Conservation (phyloP, 1,139 yeast species). For the Yamadazyma spencermartinsiae region DNA sequence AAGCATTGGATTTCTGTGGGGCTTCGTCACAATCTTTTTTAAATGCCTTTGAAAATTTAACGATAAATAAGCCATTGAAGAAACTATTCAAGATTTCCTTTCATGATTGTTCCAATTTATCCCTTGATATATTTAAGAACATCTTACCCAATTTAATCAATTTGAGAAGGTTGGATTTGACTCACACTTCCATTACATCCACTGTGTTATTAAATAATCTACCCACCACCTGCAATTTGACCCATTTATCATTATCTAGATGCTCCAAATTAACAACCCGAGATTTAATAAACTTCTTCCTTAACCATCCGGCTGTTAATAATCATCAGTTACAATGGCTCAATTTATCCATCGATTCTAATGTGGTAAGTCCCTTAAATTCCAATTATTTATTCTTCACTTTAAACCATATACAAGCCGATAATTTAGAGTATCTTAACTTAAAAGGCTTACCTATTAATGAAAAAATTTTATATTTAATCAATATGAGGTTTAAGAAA, state of each 20-base stretch:
- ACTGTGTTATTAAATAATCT: slow-evolving; percentile 47
- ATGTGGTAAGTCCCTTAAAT: slow-evolving; percentile 63
- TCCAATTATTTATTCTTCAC: slow-evolving; percentile 60
- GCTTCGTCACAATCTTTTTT: slow-evolving; percentile 69
- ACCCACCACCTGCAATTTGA: slow-evolving; percentile 56
- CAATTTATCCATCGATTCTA: slow-evolving; percentile 70
- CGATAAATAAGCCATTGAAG: slow-evolving; percentile 20
- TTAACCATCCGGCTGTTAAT: slow-evolving; percentile 69
- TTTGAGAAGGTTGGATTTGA: slow-evolving; percentile 70
- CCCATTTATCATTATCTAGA: slow-evolving; percentile 77
- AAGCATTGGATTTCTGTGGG: slow-evolving; percentile 86
- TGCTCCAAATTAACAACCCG: slow-evolving; percentile 77
- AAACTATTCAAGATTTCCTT: slow-evolving; percentile 62
- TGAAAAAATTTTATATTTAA: slow-evolving; percentile 51
- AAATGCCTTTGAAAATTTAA: slow-evolving; percentile 53
- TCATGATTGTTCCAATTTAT: slow-evolving; percentile 85
- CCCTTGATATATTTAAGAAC: slow-evolving; percentile 54
- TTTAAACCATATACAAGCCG: slow-evolving; percentile 54
- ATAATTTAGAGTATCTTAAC: slow-evolving; percentile 57
- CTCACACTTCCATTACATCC: slow-evolving; percentile 76
- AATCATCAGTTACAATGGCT: slow-evolving; percentile 67
- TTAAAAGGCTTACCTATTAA: slow-evolving; percentile 76
- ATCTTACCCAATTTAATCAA: slow-evolving; percentile 59
- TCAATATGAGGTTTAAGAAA: slow-evolving; percentile 53
- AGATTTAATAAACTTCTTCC: slow-evolving; percentile 69